Evolutionary conservation across 2,329 filamentous ascomycete genomes (phyloP), one percentile per base, ranked within the genome.

Genomic region (Fusarium mangiferae): DNA sequence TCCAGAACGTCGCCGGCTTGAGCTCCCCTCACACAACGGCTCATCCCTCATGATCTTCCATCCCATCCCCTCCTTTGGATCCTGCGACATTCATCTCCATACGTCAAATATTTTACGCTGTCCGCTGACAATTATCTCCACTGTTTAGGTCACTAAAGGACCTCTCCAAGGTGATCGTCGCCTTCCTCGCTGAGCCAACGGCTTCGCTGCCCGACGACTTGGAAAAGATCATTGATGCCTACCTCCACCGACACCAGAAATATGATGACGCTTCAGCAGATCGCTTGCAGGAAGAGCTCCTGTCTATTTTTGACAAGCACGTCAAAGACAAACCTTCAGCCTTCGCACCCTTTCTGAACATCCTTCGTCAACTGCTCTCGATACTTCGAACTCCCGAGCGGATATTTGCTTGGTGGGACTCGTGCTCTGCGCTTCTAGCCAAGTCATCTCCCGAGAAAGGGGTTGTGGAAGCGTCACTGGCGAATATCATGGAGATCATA

Each of bases 351-450:
- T 96, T 95, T 82, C 85, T 95, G 24, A 87, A 88, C 56, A 87
- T 93, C 51, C 83, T 96, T 62, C 88, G 89, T 52, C 87, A 87
- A 45, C 84, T 96, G 41, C 87, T 90, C 30, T 90, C 92, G 6
- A 87, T 88, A 17, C 86, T 96, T 61, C 87, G 87, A 63, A 90
- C 90, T 17, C 87, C 91, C 5, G 86, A 88, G 39, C 88, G 91
- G 62, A 82, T 94, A 62, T 82, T 91, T 62, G 87, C 91, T 67
- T 96, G 94, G 94, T 94, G 93, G 88, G 89, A 93, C 51, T 83
- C 76, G n/a, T 81, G 79, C 64, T 75, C 77, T 46, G 75, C 72
- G 26, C 73, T 82, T 45, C 64, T 83, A 58, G 77, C 90, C 68
- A 84, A 88, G 55, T 82, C 91, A 15, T 88, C 87, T 20, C 86